phyloP scores from a whole-genome alignment of 495 filamentous ascomycete species.

The Aspergillus conjunctus region DNA sequence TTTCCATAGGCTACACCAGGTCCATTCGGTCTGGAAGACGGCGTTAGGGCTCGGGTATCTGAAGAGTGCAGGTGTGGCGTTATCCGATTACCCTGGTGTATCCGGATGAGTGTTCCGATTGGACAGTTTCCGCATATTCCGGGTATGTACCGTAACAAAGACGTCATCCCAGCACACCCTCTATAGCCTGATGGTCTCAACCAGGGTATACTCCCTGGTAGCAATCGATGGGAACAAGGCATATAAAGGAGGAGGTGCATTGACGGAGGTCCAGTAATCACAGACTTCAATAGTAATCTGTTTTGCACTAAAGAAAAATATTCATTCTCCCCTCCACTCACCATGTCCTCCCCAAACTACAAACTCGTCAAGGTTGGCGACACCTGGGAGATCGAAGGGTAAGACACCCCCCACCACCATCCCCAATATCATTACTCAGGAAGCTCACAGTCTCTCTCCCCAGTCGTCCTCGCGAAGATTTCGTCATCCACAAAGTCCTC shows the following conservation, averaged over 20 bases:
- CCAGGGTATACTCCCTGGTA: no score
- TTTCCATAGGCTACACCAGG: no score
- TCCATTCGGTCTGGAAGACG: no score
- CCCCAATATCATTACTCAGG: neutral
- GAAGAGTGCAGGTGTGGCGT: neutral
- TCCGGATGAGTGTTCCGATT: neutral
- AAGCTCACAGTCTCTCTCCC: neutral
- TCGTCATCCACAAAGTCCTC: conserved; percentile 32
- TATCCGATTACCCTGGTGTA: neutral
- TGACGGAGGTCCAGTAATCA: no score
- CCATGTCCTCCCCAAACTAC: conserved; percentile 11
- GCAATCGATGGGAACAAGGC: no score
- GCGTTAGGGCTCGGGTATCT: no score
- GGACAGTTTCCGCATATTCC: neutral
- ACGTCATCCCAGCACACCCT: neutral
- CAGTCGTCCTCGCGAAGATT: conserved; percentile 32
- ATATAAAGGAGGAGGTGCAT: no score
- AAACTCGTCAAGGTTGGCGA: conserved; percentile 12
- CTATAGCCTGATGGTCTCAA: no score
- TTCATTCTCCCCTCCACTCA: neutral
- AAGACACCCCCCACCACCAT: neutral
- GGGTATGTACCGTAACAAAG: neutral
- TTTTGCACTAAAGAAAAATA: neutral
- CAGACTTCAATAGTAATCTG: neutral
- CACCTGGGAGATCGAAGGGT: conserved; percentile 15